phyloP scores from a whole-genome alignment of 495 filamentous ascomycete species.

The Podospora pseudopauciseta region DNA sequence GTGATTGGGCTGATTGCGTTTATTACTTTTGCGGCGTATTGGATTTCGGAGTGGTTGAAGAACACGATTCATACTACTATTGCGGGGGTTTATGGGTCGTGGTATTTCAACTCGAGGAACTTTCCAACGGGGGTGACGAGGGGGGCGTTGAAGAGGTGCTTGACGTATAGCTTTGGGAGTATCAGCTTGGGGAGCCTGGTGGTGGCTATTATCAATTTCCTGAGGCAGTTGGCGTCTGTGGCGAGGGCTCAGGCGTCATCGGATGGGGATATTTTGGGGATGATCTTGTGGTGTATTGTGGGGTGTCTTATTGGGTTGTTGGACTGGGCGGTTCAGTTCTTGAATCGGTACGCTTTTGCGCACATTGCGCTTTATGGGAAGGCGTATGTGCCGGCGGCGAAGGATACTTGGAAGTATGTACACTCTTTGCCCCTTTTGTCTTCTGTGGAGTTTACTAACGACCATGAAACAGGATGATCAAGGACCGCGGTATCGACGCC shows the following conservation, averaged over 20 bases:
- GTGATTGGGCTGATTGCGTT: constrained; percentile 83
- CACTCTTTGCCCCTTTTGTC: neutral
- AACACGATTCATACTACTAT: constrained; percentile 87
- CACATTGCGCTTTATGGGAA: constrained; percentile 92
- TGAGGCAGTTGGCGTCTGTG: constrained; percentile 72
- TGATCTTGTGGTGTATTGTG: constrained; percentile 65
- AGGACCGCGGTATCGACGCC: constrained; percentile 84
- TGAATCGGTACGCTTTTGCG: constrained; percentile 83
- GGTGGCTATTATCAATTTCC: constrained; percentile 80
- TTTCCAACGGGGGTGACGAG: constrained; percentile 74
- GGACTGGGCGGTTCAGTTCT: constrained; percentile 77
- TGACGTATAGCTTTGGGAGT: constrained; percentile 88
- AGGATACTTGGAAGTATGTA: constrained; percentile 72
- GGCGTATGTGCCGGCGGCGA: constrained; percentile 76
- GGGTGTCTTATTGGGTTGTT: constrained; percentile 72
- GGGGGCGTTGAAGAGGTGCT: constrained; percentile 68
- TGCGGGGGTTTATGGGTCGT: constrained; percentile 83
- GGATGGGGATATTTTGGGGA: constrained; percentile 65
- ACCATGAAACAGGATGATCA: constrained; percentile 61
- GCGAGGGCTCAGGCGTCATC: constrained; percentile 60
- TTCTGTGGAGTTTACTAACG: constrained; percentile 13
- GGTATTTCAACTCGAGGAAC: constrained; percentile 78
- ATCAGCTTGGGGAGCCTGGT: constrained; percentile 82
- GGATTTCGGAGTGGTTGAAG: constrained; percentile 88
- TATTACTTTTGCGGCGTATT: constrained; percentile 85